Evolutionary conservation across 345 rosid species (phyloP), one percentile per base, ranked within the genome.

Genomic region (Litchi chinensis): DNA sequence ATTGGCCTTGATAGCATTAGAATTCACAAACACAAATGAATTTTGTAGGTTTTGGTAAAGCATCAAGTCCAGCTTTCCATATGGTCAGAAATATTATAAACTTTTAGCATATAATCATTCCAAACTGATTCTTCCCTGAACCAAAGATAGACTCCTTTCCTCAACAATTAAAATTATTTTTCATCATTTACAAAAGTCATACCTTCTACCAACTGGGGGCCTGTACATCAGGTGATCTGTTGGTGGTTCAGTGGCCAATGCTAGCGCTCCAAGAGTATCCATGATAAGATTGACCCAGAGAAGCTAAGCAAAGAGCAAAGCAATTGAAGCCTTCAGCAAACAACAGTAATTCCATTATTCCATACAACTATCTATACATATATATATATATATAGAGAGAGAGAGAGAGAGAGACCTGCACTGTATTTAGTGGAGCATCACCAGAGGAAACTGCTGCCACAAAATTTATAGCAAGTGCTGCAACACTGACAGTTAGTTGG

Each of bases 251-350:
- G 99, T 97, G 70, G 99, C 99, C 81, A 96, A 80, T 75, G 99
- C 99, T 76, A 96, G 86, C 71, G 98, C 99, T 50, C 99, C 99
- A 79, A 96, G 98, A 18, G 98, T 96, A 83, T 96, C 99, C 99
- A 94, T 93, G 76, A 96, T 96, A 79, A 96, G 97, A 82, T 96
- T 97, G 74, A 97, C 96, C 99, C 99, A 97, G 5, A 97, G 90
- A 79, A 97, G 98, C 99, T 97, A 86, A 74, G 83, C 10, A 18
- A 44, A 77, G 68, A 67, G 19, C 54, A 37, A 60, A 81, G 66
- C 22, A 75, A 28, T 10, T 1, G 5, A 37, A 28, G 48, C 37
- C 21, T 24, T 13, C 72, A 80, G 41, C 39, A 63, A 16, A 39
- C 65, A 60, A 60, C 65, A 60, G 28, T 56, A 63, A 54, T 19